Evolutionary conservation across 1,284 basidiomycete species (phyloP), one percentile per base, ranked within the genome.

Genomic region (Rhodotorula sp.): DNA sequence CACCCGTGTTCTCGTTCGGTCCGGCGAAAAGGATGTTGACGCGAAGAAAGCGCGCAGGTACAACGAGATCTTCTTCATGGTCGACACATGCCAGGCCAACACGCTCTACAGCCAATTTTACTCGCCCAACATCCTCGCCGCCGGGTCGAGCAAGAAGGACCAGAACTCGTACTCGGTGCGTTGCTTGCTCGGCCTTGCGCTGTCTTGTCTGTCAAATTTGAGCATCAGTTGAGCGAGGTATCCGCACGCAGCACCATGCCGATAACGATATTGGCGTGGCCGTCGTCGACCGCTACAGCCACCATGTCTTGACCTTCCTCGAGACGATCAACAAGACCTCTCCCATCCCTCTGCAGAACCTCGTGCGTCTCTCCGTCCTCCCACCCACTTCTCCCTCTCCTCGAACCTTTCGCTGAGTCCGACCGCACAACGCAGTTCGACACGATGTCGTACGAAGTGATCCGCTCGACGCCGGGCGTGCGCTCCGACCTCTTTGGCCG

Each of bases 81-180:
- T 97, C 75, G 96, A 99, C 80, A 99, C 96, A 0, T 99, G 97
- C 79, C 95, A 99, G 82, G 97, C 96, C 41, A 97, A 94, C 79
- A 93, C 93, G 1, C 90, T 99, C 89, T 97, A 92, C 80, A 89
- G 90, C 57, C 91, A 93, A 78, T 89, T 98, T 77, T 97, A 98
- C 82, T 95, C 92, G 2, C 95, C 96, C 1, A 95, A 97, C 79
- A 90, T 99, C 57, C 87, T 98, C 12, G 94, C 96, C 0, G 95
- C 93, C 0, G 97, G 95, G 0, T 95, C 92, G 0, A 92, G 92
- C 12, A 82, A 87, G 62, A 85, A 96, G n/a, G 91, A 87, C 52
- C 90, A 99, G 81, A 97, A 91, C 80, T 97, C 93, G 1, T 97
- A 97, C 80, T 97, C 94, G 21, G 93, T 93, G 70, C 68, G 89